Evolutionary conservation across 176 grass and related monocot genomes (phyloP).

Genomic region (Themeda triandra): DNA sequence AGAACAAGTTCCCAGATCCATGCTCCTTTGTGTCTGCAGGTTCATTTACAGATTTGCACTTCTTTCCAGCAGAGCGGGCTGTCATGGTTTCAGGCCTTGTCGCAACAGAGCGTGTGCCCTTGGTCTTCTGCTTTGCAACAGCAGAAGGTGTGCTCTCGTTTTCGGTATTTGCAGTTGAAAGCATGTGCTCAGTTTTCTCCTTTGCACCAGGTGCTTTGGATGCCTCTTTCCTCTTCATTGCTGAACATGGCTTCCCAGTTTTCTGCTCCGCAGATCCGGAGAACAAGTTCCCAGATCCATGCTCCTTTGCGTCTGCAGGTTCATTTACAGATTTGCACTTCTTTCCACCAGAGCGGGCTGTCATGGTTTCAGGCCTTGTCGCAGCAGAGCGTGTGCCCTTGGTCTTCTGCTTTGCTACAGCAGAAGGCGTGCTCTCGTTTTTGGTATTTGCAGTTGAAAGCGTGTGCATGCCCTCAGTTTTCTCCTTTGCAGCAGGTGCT

Average conservation of each 20-base stretch:
- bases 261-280: background rate
- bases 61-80: too few relatives aligned
- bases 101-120: too few relatives aligned
- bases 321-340: too few relatives aligned
- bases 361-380: too few relatives aligned
- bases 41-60: too few relatives aligned
- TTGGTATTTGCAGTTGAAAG: background rate
- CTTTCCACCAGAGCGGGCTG: too few relatives aligned
- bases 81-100: too few relatives aligned
- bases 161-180: conserved; percentile 1
- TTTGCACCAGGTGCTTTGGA: background rate
- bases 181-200: background rate
- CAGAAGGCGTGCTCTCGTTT: too few relatives aligned
- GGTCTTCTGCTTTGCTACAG: too few relatives aligned
- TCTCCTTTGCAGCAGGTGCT: background rate
- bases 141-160: too few relatives aligned
- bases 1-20: background rate
- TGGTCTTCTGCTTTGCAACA: too few relatives aligned
- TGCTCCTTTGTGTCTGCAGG: background rate
- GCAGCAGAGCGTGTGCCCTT: too few relatives aligned
- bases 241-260: background rate
- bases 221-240: background rate
- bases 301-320: background rate
- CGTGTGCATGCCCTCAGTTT: background rate
- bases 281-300: background rate